Evolutionary conservation across 2,329 filamentous ascomycete genomes (phyloP).

Genomic region (Pseudogymnoascus verrucosus): DNA sequence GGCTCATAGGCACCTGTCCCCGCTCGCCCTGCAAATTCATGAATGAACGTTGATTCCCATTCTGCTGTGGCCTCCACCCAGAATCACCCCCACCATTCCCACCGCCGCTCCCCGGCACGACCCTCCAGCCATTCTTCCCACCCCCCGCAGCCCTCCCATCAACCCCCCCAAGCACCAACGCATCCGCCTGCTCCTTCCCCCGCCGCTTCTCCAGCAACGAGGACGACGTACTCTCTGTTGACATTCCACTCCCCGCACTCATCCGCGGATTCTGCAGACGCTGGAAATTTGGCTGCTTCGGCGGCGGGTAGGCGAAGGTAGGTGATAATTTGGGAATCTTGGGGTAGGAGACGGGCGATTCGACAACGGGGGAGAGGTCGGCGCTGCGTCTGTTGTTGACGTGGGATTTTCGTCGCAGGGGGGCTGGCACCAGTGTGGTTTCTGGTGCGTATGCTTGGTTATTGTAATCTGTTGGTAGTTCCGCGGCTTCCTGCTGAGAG

Average conservation of each 20-base stretch:
- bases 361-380: not conserved
- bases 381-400: not conserved
- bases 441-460: not conserved
- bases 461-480: not conserved
- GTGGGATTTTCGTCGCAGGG: not conserved
- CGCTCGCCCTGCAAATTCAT: constrained; percentile 2
- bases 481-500: not conserved
- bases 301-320: not conserved
- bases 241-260: not conserved
- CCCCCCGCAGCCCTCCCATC: not conserved
- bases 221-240: not conserved
- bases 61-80: not conserved
- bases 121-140: not conserved
- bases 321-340: not conserved
- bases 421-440: not conserved
- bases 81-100: not conserved
- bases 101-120: not conserved
- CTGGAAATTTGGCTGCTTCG: constrained; percentile 2
- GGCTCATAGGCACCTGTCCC: constrained; percentile 3
- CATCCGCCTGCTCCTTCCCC: not conserved
- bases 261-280: not conserved
- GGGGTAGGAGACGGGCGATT: not conserved
- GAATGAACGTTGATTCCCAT: not conserved
- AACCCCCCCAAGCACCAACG: not conserved
- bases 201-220: not conserved